These are phyloP conservation scores for Coleophoma cylindrospora DNA, from an alignment of 2,329 filamentous ascomycete genomes.

Conservation along the genomic window DNA sequence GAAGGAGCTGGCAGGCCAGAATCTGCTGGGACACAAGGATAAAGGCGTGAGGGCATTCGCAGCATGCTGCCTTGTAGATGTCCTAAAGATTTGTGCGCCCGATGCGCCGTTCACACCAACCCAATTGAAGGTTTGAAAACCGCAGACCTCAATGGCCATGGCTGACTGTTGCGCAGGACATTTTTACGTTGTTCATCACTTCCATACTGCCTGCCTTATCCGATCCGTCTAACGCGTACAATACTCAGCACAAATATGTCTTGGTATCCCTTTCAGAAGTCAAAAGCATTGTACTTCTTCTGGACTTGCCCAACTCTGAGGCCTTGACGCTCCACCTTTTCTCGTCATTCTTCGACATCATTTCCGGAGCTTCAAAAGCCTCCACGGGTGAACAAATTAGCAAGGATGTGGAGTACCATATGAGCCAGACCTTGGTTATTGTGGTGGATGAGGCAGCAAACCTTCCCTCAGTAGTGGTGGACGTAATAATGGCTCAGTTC, in stretches of 20 bases:
- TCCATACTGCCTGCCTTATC: slow-evolving; percentile 80
- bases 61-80: slow-evolving; percentile 85
- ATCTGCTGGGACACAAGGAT: slow-evolving; percentile 87
- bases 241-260: slow-evolving; percentile 88
- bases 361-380: slow-evolving; percentile 71
- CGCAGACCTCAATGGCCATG: neutral
- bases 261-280: slow-evolving; percentile 84
- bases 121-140: slow-evolving; percentile 71
- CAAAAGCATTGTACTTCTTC: slow-evolving; percentile 89
- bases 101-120: slow-evolving; percentile 89
- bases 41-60: slow-evolving; percentile 87
- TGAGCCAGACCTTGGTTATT: slow-evolving; percentile 79
- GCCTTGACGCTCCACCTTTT: slow-evolving; percentile 78
- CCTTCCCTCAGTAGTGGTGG: slow-evolving; percentile 77
- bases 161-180: slow-evolving; percentile 57
- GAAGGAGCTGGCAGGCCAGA: slow-evolving; percentile 75
- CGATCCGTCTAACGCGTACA: slow-evolving; percentile 84
- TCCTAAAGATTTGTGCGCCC: slow-evolving; percentile 87
- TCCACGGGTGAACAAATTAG: slow-evolving; percentile 76
- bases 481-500: slow-evolving; percentile 94
- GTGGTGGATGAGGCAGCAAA: slow-evolving; percentile 81
- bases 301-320: slow-evolving; percentile 80
- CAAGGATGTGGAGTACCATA: slow-evolving; percentile 90
- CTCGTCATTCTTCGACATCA: slow-evolving; percentile 84
- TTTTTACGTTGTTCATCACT: slow-evolving; percentile 84